Evolutionary conservation across 176 grass and related monocot genomes (phyloP).

Genomic region (Saccharum officinarum): DNA sequence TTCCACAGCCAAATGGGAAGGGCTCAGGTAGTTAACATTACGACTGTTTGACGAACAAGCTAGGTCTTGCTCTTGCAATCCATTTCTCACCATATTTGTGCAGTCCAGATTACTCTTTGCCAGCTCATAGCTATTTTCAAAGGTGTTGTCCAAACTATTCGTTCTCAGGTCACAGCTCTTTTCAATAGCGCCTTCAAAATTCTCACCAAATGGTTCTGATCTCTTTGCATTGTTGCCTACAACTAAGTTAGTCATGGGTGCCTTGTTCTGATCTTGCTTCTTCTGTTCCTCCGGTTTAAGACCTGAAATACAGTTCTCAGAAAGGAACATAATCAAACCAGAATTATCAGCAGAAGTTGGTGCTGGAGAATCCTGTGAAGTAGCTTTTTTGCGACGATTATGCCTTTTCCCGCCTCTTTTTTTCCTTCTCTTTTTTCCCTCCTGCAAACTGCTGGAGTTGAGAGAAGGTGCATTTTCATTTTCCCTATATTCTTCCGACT

Average conservation of each 20-base stretch:
- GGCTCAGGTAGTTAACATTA: conserved; percentile 4
- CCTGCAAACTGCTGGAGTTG: conserved; percentile 22
- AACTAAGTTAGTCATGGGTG: neutral
- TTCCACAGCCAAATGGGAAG: conserved; percentile 28
- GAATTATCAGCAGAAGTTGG: neutral
- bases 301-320: conserved; percentile 20
- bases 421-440: conserved; percentile 2
- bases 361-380: conserved; percentile 5
- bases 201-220: neutral
- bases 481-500: conserved; percentile 9
- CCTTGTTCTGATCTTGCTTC: conserved; percentile 12
- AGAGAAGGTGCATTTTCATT: conserved; percentile 22
- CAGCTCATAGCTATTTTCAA: conserved; percentile 21
- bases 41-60: neutral
- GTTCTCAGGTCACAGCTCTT: conserved; percentile 19
- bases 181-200: conserved; percentile 4
- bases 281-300: neutral
- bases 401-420: conserved; percentile 19
- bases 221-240: neutral
- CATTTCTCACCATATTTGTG: conserved; percentile 22
- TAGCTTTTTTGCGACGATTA: neutral
- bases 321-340: neutral
- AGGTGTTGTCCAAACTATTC: neutral
- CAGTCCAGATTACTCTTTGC: conserved; percentile 14
- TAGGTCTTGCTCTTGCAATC: conserved; percentile 21